These are phyloP conservation scores for Isatis tinctoria DNA, from an alignment of 345 rosid species.

Conservation along the genomic window DNA sequence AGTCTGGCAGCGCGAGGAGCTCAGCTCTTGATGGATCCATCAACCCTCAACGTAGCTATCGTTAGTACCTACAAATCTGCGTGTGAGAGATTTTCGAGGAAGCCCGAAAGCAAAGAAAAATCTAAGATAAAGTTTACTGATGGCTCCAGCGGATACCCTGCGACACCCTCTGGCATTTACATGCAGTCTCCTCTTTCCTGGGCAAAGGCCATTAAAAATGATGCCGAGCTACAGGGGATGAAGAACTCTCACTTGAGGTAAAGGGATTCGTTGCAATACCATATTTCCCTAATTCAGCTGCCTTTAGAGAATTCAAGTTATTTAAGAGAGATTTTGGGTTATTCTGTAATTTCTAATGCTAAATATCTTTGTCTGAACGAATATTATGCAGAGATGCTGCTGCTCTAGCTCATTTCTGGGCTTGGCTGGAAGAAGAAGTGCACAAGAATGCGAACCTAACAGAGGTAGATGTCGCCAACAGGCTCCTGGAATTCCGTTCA, in stretches of 20 bases:
- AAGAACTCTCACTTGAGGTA: constrained; percentile 82
- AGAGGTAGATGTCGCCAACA: constrained; percentile 86
- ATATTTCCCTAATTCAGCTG: neutral
- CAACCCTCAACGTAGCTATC: constrained; percentile 79
- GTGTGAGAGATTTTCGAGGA: constrained; percentile 41
- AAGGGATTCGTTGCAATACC: neutral
- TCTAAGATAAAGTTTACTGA: constrained; percentile 21
- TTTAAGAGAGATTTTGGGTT: neutral
- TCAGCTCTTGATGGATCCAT: constrained; percentile 79
- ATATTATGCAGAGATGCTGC: constrained; percentile 78
- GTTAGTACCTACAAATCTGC: constrained; percentile 67
- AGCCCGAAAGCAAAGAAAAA: constrained; percentile 33
- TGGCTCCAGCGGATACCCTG: constrained; percentile 36
- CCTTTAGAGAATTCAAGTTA: neutral
- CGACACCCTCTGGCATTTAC: constrained; percentile 56
- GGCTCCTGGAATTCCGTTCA: constrained; percentile 82
- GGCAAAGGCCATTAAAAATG: constrained; percentile 82
- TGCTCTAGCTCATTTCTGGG: constrained; percentile 89
- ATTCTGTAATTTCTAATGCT: neutral
- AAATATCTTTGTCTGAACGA: neutral
- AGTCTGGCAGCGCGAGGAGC: constrained; percentile 72
- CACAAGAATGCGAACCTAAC: constrained; percentile 54
- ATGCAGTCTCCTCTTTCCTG: constrained; percentile 77
- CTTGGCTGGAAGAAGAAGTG: constrained; percentile 87
- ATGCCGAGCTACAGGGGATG: constrained; percentile 86